Percentiles rank a stretch among this genome's conserved stretches.
These are phyloP conservation scores for Diplodia seriata DNA, from an alignment of 2,329 filamentous ascomycete genomes.

Conservation along the genomic window DNA sequence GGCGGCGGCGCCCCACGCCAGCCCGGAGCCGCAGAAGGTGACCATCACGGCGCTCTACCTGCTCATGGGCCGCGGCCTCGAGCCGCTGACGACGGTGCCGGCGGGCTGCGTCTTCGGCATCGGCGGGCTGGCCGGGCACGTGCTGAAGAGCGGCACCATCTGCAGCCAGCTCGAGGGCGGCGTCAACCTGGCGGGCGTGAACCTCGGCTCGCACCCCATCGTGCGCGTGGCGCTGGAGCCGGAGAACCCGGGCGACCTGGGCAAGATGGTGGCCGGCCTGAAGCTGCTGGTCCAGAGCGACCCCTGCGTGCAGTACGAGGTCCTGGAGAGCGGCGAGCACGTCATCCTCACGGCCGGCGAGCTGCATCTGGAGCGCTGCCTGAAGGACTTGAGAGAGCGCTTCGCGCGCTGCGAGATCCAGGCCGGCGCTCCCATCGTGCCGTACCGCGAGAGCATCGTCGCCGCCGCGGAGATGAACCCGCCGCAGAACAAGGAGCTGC, in stretches of 20 bases:
- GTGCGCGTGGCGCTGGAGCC: conserved; percentile 96
- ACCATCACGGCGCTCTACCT: conserved; percentile 89
- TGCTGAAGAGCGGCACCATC: conserved; percentile 94
- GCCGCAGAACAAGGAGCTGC: conserved; percentile 82
- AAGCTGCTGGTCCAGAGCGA: conserved; percentile 91
- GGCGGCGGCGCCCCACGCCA: conserved; percentile 74
- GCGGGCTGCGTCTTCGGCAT: conserved; percentile 97
- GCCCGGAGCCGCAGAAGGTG: conserved; percentile 79
- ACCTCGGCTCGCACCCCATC: conserved; percentile 82
- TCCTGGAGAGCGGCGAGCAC: conserved; percentile 90
- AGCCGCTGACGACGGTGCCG: conserved; percentile 81
- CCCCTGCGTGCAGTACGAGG: conserved; percentile 94
- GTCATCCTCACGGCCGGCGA: conserved; percentile 94
- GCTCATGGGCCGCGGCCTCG: conserved; percentile 90
- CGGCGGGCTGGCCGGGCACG: conserved; percentile 85
- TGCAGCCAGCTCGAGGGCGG: conserved; percentile 86
- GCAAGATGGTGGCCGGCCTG: conserved; percentile 92
- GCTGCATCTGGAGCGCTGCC: conserved; percentile 88
- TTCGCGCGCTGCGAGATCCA: conserved; percentile 96
- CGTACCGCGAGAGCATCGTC: conserved; percentile 92
- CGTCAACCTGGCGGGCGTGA: conserved; percentile 88
- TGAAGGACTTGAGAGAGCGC: conserved; percentile 90
- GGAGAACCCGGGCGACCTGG: conserved; percentile 83
- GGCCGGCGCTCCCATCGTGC: conserved; percentile 91
- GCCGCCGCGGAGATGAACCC: conserved; percentile 89